Evolutionary conservation across 305 asterid species (phyloP).

Genomic region (Coffea humblotiana): DNA sequence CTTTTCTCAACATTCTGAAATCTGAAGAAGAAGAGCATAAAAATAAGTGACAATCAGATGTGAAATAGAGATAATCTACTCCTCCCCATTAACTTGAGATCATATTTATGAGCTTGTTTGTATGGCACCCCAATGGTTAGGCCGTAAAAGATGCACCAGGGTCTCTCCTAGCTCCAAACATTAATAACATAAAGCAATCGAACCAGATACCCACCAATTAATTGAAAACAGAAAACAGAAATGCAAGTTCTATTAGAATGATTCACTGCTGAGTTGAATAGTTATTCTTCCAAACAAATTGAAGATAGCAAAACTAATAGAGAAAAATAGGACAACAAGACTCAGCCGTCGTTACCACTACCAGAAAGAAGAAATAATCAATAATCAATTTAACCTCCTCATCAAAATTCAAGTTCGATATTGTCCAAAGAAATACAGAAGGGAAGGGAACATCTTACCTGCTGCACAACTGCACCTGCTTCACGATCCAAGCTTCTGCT

Average conservation of each 20-base stretch:
- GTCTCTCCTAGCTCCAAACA: neutral
- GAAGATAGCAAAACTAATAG: neutral
- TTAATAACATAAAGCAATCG: neutral
- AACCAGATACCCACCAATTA: neutral
- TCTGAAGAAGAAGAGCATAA: neutral
- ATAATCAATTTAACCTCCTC: neutral
- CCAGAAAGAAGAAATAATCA: too few species aligned
- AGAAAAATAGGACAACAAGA: neutral
- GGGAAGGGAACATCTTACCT: too few species aligned
- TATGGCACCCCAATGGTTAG: too few species aligned
- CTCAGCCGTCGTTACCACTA: neutral
- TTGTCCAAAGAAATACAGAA: neutral
- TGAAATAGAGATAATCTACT: too few species aligned
- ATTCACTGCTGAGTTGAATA: neutral
- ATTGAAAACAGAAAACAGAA: neutral
- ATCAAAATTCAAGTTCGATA: neutral
- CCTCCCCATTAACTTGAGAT: neutral
- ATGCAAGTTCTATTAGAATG: too few species aligned
- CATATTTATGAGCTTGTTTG: neutral
- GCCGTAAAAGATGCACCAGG: too few species aligned
- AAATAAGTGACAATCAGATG: neutral
- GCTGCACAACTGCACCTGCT: too few species aligned
- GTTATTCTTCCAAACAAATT: neutral
- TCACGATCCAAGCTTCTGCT: too few species aligned
- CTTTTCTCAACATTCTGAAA: neutral